phyloP scores from a whole-genome alignment of 345 rosid species.

The Syzygium aqueum region DNA sequence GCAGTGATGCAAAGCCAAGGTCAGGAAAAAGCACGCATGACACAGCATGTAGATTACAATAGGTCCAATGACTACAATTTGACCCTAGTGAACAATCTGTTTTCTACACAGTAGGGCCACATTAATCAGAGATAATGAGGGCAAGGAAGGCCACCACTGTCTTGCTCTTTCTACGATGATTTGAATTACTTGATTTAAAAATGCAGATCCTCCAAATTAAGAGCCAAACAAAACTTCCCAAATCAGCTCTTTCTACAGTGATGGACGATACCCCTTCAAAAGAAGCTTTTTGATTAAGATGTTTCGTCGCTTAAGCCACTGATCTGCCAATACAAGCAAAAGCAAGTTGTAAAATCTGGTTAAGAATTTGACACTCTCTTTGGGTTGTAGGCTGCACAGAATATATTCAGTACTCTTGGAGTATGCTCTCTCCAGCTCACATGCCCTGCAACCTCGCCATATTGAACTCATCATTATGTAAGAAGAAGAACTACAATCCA shows the following conservation, averaged over 20 bases:
- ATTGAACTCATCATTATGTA: no score
- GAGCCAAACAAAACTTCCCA: neutral
- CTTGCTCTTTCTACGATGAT: neutral
- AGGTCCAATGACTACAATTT: neutral
- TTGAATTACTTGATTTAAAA: neutral
- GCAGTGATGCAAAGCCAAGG: neutral
- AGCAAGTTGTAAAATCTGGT: neutral
- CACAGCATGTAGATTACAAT: neutral
- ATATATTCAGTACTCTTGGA: neutral
- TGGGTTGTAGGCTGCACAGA: neutral
- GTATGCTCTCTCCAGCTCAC: no score
- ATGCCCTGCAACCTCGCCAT: no score
- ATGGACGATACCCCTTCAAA: neutral
- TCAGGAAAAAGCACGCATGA: neutral
- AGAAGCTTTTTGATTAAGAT: neutral
- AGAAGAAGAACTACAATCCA: no score
- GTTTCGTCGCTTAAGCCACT: neutral
- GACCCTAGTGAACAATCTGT: neutral
- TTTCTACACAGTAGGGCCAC: neutral
- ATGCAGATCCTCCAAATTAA: neutral
- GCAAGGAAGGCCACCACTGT: neutral
- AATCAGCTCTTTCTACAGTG: neutral
- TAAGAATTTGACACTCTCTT: neutral
- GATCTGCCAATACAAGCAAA: neutral
- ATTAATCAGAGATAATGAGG: neutral